phyloP scores from a whole-genome alignment of 768 basidiomycete genomes.

The Pleurotus eryngii region DNA sequence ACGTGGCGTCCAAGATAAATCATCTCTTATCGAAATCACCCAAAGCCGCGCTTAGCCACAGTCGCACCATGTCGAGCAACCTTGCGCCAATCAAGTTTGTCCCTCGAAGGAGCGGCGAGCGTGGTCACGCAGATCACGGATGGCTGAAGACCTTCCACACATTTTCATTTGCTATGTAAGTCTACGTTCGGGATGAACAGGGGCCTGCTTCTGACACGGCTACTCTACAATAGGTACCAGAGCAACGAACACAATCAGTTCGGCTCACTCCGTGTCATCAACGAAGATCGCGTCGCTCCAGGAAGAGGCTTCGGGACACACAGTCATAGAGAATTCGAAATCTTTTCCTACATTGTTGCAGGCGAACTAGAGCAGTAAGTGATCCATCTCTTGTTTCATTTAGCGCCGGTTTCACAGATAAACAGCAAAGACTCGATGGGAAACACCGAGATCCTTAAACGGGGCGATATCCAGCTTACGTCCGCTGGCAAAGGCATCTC shows the following conservation, averaged over 20 bases:
- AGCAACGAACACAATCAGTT: conserved; percentile 55
- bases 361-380: conserved; percentile 82
- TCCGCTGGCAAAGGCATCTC: conserved; percentile 90
- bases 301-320: conserved; percentile 83
- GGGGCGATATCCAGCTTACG: conserved; percentile 89
- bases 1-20: conserved; percentile 9
- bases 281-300: conserved; percentile 84
- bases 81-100: conserved; percentile 37
- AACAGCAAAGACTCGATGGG: conserved; percentile 86
- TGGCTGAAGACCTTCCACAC: conserved; percentile 90
- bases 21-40: not conserved
- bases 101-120: conserved; percentile 56
- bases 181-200: conserved; percentile 14
- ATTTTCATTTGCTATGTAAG: conserved; percentile 71
- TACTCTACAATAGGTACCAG: conserved; percentile 45
- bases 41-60: no score
- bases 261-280: conserved; percentile 83
- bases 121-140: conserved; percentile 75
- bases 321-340: conserved; percentile 82
- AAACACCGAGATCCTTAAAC: conserved; percentile 83
- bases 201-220: not conserved
- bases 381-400: not conserved
- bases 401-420: not conserved
- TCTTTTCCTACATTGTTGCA: conserved; percentile 82
- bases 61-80: conserved; percentile 7